Evolutionary conservation across 2,329 filamentous ascomycete species (phyloP).

Genomic region (Cordyceps farinosa): DNA sequence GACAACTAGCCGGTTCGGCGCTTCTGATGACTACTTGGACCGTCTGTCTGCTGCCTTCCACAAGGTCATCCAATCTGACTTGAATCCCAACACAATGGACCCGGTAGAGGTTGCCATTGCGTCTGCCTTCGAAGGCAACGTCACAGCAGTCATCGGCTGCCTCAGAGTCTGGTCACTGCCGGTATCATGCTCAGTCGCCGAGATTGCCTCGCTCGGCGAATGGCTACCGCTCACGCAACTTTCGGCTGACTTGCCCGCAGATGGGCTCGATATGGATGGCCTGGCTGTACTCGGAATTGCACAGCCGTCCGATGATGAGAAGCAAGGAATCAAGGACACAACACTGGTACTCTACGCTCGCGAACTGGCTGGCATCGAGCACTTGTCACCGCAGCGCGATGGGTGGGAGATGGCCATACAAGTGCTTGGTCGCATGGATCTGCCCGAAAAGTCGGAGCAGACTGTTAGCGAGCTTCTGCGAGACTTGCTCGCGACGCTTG

Average conservation of each 20-base stretch:
- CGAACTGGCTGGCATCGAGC: constrained; percentile 55
- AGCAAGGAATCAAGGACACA: constrained; percentile 71
- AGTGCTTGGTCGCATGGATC: constrained; percentile 76
- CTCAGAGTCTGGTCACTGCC: constrained; percentile 78
- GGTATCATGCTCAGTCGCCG: constrained; percentile 72
- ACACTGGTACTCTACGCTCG: constrained; percentile 74
- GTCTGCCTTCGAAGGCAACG: constrained; percentile 77
- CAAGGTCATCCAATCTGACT: constrained; percentile 64
- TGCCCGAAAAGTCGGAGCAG: constrained; percentile 65
- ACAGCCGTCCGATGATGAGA: constrained; percentile 53
- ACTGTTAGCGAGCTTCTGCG: constrained; percentile 70
- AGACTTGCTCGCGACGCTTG: constrained; percentile 57
- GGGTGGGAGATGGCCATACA: constrained; percentile 90
- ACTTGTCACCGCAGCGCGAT: constrained; percentile 50
- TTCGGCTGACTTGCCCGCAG: constrained; percentile 50
- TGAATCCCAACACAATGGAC: constrained; percentile 72
- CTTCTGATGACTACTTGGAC: constrained; percentile 67
- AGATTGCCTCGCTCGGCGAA: constrained; percentile 76
- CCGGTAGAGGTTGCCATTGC: constrained; percentile 77
- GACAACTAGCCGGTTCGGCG: constrained; percentile 40
- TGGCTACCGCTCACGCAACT: constrained; percentile 62
- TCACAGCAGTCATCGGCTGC: constrained; percentile 70
- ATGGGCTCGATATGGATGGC: constrained; percentile 76
- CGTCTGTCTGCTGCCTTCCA: constrained; percentile 70
- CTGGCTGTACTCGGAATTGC: constrained; percentile 75